Evolutionary conservation across 23 red algal species (phyloP).

Genomic region (Gracilaria gracilis): DNA sequence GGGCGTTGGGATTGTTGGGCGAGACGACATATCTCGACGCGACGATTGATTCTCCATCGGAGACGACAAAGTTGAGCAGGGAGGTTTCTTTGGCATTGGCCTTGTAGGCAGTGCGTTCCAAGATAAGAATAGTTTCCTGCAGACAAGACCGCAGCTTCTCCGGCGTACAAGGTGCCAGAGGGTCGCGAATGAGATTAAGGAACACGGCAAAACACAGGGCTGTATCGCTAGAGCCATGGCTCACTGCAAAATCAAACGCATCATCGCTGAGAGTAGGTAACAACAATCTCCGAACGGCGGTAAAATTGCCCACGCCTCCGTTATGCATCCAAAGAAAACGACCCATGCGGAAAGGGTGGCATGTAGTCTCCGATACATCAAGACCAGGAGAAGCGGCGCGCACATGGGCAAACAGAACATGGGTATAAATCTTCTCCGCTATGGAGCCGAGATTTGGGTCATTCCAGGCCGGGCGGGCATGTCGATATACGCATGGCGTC

Average conservation of each 20-base stretch:
- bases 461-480: constrained; percentile 88
- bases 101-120: constrained; percentile 19
- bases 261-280: constrained; percentile 57
- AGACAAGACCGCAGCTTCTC: constrained; percentile 59
- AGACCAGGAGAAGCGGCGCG: constrained; percentile 83
- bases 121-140: constrained; percentile 71
- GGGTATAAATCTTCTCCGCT: constrained; percentile 83
- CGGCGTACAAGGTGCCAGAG: constrained; percentile 52
- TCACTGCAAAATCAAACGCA: constrained; percentile 84
- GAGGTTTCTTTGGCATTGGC: constrained; percentile 70
- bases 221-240: constrained; percentile 77
- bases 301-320: constrained; percentile 77
- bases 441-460: constrained; percentile 87
- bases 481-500: constrained; percentile 84
- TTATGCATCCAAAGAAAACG: constrained; percentile 90
- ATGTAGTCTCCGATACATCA: constrained; percentile 81
- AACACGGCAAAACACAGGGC: constrained; percentile 89
- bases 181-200: constrained; percentile 71
- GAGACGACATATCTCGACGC: constrained; percentile 79
- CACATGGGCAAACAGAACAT: constrained; percentile 87
- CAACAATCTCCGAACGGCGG: constrained; percentile 56
- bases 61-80: constrained; percentile 90
- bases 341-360: constrained; percentile 83
- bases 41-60: constrained; percentile 74
- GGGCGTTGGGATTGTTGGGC: constrained; percentile 48